phyloP scores from a whole-genome alignment of 1,284 basidiomycete species.

The Tylopilus sp. region DNA sequence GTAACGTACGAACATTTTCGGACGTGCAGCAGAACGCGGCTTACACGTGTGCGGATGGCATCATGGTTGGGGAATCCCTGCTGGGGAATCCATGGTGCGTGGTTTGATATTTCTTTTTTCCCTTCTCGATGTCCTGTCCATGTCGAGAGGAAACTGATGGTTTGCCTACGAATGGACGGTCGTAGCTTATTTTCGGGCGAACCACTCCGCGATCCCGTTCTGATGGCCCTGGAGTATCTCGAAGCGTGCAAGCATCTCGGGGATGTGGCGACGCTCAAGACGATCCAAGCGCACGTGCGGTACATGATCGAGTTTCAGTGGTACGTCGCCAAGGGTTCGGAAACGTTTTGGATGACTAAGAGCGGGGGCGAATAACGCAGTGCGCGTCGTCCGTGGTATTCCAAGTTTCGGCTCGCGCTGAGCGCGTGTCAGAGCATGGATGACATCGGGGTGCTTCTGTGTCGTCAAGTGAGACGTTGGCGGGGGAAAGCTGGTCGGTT shows the following conservation, averaged over 20 bases:
- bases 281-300: constrained; percentile 53
- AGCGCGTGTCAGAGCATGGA: constrained; percentile 40
- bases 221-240: constrained; percentile 61
- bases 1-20: constrained; percentile 59
- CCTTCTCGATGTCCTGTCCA: no score
- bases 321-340: constrained; percentile 34
- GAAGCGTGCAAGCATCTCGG: constrained; percentile 48
- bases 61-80: constrained; percentile 74
- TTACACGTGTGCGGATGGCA: constrained; percentile 61
- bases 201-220: constrained; percentile 52
- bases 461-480: constrained; percentile 48
- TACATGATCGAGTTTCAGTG: constrained; percentile 62
- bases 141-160: background rate
- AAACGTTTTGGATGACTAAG: background rate
- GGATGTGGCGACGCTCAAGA: constrained; percentile 43
- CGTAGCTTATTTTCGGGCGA: constrained; percentile 49
- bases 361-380: constrained; percentile 26
- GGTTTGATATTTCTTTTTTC: background rate
- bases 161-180: background rate
- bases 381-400: constrained; percentile 50
- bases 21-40: constrained; percentile 53
- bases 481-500: constrained; percentile 36
- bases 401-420: constrained; percentile 48
- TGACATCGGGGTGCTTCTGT: constrained; percentile 44
- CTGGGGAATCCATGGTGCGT: constrained; percentile 64